Percentiles rank a stretch among this genome's conserved stretches.
Conservation (phyloP, 768 basidiomycete species). For the Leucocoprinus leucothites region DNA sequence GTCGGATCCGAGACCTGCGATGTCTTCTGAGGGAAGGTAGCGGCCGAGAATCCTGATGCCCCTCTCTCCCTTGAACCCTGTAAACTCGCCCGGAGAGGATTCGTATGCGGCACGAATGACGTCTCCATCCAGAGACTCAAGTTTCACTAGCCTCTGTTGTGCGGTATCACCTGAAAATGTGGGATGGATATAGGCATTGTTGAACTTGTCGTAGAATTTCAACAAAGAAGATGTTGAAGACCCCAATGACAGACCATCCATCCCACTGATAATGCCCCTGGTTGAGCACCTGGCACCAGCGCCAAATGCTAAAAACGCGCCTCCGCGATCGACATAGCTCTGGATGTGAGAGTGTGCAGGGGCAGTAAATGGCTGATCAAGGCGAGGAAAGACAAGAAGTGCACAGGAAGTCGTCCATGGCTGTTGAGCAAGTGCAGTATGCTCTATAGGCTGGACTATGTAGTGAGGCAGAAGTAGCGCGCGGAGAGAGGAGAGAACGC, state of each 20-base stretch:
- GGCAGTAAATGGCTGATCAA: not conserved
- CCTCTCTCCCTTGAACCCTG: constrained; percentile 1
- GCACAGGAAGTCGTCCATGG: constrained; percentile 16
- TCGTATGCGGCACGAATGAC: constrained; percentile 3
- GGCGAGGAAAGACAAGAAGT: constrained; percentile 16
- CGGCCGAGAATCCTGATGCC: not conserved
- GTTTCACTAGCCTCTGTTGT: not conserved
- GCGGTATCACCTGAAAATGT: not conserved
- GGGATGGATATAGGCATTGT: constrained; percentile 4
- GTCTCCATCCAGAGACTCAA: not conserved
- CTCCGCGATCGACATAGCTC: constrained; percentile 16
- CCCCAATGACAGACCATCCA: constrained; percentile 3
- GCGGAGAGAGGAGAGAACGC: constrained; percentile 12
- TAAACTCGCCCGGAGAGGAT: not conserved
- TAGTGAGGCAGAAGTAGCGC: constrained; percentile 13
- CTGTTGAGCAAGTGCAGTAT: constrained; percentile 12
- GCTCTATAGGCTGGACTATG: constrained; percentile 14
- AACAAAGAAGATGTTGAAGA: not conserved
- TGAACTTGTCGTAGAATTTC: constrained; percentile 12
- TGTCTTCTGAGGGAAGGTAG: not conserved
- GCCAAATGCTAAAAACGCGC: constrained; percentile 13
- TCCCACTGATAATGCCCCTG: not conserved
- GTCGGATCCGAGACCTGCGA: constrained; percentile 9
- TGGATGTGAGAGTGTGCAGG: constrained; percentile 1
- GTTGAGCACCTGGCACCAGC: constrained; percentile 11